Evolutionary conservation across 495 filamentous ascomycete species (phyloP), one percentile per base, ranked within the genome.

Genomic region (Neurospora sp.): DNA sequence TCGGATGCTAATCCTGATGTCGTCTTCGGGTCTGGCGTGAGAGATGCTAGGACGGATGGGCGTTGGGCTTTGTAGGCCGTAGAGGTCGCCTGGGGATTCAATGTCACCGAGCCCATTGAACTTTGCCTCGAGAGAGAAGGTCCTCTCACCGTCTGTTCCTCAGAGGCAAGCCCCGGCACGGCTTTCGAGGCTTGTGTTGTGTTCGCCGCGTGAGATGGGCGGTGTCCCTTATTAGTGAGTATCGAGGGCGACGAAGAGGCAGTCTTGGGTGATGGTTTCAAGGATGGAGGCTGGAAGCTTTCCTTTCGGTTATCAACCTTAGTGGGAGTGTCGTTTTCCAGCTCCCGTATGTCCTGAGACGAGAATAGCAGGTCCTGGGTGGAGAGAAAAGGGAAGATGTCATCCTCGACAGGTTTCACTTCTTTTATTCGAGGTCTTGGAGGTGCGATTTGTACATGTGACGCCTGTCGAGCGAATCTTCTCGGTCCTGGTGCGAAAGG

Each of bases 321-420:
- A 59, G 39, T 71, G 66, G 76, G 21, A 54, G 76, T 73, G 21
- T 71, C 45, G 45, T 74, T 73, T 43, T 81, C 82, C 21, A 87
- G 75, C 31, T 87, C 85, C 38, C 77, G 79, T 5, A 86, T 69
- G 34, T 87, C 85, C 74, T 86, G 85, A 1, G 85, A 85, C 0
- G 84, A 86, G 13, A 86, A 71, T 1, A 79, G 54, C 0, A 85
- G 70, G 74, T 87, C 85, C 70, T 86, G 85, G 0, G 85, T 84
- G 5, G 80, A 85, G 42, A 85, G 75, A 42, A 84, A 81, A 0
- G 79, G 76, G 4, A 80, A 75, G 10, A 79, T 74, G 24, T 76
- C 75, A 40, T 48, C 38, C 0, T 74, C 75, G 1, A 69, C 69
- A 1, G 19, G 37, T 59, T 71, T 72, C 9, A 39, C 31, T 17